These are phyloP conservation scores for Cystofilobasidium capitatum DNA, from an alignment of 768 basidiomycete genomes.

Conservation along the genomic window DNA sequence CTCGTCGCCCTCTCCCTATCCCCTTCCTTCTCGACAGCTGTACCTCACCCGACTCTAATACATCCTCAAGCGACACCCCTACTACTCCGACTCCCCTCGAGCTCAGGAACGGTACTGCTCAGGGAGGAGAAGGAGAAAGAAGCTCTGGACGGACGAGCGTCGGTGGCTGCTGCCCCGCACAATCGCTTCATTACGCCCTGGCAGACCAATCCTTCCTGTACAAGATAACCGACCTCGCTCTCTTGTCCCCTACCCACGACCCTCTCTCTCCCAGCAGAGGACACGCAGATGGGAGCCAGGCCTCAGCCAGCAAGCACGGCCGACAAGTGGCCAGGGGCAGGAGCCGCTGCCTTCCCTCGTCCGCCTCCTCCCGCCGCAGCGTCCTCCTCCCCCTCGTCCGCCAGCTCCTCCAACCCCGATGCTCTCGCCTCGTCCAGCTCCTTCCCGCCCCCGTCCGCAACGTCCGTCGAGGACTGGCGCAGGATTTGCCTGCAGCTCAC, in stretches of 20 bases:
- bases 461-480: constrained; percentile 3
- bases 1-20: too few species aligned
- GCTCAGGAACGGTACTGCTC: too few species aligned
- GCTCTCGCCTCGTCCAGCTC: not conserved
- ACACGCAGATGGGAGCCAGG: not conserved
- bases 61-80: too few species aligned
- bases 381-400: not conserved
- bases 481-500: constrained; percentile 2
- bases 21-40: too few species aligned
- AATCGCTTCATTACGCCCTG: too few species aligned
- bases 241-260: not conserved
- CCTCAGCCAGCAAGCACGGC: not conserved
- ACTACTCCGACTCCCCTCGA: too few species aligned
- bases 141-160: too few species aligned
- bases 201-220: too few species aligned
- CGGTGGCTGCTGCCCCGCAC: too few species aligned
- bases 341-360: not conserved
- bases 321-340: not conserved
- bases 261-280: not conserved
- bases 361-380: not conserved
- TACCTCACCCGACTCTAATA: too few species aligned
- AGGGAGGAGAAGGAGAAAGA: too few species aligned
- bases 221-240: too few species aligned
- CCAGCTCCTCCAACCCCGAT: not conserved
- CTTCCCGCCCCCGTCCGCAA: not conserved